A percentile compares a stretch with the other conserved stretches of the same genome.
These are phyloP conservation scores for Croton laevigatus DNA, from an alignment of 441 rosid species.

Conservation along the genomic window DNA sequence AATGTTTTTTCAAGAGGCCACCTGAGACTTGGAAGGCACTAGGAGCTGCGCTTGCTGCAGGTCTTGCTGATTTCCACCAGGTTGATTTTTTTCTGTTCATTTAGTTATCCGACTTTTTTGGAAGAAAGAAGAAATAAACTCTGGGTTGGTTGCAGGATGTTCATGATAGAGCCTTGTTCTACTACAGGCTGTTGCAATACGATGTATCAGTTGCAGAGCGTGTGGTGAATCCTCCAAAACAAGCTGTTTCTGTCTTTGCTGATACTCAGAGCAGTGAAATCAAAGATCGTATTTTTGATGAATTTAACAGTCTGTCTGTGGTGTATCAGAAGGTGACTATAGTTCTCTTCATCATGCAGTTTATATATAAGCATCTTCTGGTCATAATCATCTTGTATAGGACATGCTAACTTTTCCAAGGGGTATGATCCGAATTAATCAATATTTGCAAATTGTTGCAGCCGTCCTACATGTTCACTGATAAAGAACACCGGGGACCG, in stretches of 20 bases:
- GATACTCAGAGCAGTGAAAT: constrained; percentile 97
- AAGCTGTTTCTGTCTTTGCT: constrained; percentile 97
- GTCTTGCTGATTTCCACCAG: constrained; percentile 91
- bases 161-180: constrained; percentile 97
- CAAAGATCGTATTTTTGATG: constrained; percentile 95
- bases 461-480: constrained; percentile 98
- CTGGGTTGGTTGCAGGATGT: constrained; percentile 68
- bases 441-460: constrained; percentile 37
- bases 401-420: background rate
- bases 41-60: constrained; percentile 89
- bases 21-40: constrained; percentile 93
- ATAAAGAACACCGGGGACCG: constrained; percentile 89
- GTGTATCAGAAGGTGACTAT: constrained; percentile 83
- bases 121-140: constrained; percentile 22
- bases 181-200: constrained; percentile 83
- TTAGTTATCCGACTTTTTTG: constrained; percentile 6
- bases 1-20: constrained; percentile 92
- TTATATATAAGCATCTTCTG: background rate
- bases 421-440: constrained; percentile 14
- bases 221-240: constrained; percentile 95
- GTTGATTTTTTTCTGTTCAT: constrained; percentile 32
- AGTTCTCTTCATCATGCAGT: constrained; percentile 18
- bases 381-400: background rate
- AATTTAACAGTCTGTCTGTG: constrained; percentile 92
- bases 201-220: constrained; percentile 74